Base-by-base conservation (phyloP, 2,329 filamentous ascomycete species). In the Talaromyces sp. region DNA sequence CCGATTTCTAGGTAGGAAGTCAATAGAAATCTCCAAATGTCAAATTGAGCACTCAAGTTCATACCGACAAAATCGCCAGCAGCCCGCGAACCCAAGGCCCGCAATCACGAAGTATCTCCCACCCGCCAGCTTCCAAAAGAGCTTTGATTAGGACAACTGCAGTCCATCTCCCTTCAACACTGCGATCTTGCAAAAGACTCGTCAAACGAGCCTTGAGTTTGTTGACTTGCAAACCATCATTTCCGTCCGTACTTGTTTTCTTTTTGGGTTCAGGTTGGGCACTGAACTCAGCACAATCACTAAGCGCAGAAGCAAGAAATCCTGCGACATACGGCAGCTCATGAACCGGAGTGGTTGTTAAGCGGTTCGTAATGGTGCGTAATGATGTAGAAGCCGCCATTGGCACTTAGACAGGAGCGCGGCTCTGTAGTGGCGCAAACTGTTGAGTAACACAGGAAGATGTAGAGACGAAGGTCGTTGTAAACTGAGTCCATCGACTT, bases 61-160 rank as follows among this genome's bases (percentile, higher is more conserved):
- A 63, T 74, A 89, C 88, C 72, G 86, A 85, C 37, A 97, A 72
- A 56, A 96, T 83, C 1, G 82, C 81, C 53, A 97, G 74, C 33
- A 97, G 76, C n/a, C 84, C 86, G 64, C 83, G 80, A 61, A 94
- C 86, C 89, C 93, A 96, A 2, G 85, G 80, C 65, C 86, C 85
- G 35, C 84, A 84, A 55, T 84, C 85, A 62, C 86, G 85, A 60
- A 97, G 79, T 59, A 88, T 84, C 68, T 95, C 90, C 85, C 89
- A 91, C 46, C 91, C 91, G 22, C 91, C 91, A 40, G 88, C 84
- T 66, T 97, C 92, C 43, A 96, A 78, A 4, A 87, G 79, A 3
- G 89, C 84, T 75, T 97, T 97, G 72, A 91, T 83, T 51, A 97
- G 75, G 15, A 89, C 85, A 43, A 89, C 84, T 6, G 87, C 91